phyloP scores from a whole-genome alignment of 2,329 filamentous ascomycete species.

The Penicillium brevicompactum region DNA sequence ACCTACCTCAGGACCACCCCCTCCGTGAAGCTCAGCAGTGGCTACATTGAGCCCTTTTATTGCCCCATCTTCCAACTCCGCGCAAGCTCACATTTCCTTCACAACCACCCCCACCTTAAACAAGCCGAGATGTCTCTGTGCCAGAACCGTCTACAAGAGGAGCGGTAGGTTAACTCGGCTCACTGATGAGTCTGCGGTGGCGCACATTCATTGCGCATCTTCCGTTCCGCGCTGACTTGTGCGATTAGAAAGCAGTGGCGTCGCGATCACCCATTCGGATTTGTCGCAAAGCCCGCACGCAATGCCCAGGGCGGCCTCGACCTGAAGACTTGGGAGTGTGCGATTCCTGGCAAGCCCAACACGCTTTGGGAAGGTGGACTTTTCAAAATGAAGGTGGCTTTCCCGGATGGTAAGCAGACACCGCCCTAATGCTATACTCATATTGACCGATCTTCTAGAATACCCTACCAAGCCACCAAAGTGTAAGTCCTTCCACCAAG shows the following conservation, averaged over 20 bases:
- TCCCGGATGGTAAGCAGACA: slow-evolving; percentile 77
- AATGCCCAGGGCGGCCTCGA: slow-evolving; percentile 80
- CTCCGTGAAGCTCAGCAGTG: background rate
- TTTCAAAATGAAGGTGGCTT: slow-evolving; percentile 90
- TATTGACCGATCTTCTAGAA: slow-evolving; percentile 57
- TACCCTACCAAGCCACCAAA: slow-evolving; percentile 99
- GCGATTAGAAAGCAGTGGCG: slow-evolving; percentile 85
- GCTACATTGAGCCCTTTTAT: background rate
- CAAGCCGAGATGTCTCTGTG: slow-evolving; percentile 74
- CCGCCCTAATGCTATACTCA: slow-evolving; percentile 10
- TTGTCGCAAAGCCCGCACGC: slow-evolving; percentile 86
- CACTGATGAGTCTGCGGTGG: background rate
- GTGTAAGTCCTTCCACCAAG: slow-evolving; percentile 63
- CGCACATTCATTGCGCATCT: background rate
- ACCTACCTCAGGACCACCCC: background rate
- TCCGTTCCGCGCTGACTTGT: slow-evolving; percentile 13
- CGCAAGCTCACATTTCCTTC: background rate
- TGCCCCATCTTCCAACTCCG: background rate
- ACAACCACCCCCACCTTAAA: background rate
- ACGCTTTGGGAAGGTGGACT: slow-evolving; percentile 98
- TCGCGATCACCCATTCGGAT: slow-evolving; percentile 94
- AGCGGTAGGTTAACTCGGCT: slow-evolving; percentile 59
- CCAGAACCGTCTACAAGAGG: slow-evolving; percentile 82
- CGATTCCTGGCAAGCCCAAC: slow-evolving; percentile 92
- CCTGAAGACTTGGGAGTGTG: slow-evolving; percentile 94